A percentile compares a stretch with the other conserved stretches of the same genome.
These are phyloP conservation scores for Fomitiporia mediterranea DNA, from an alignment of 1,284 basidiomycete genomes.

Conservation along the genomic window DNA sequence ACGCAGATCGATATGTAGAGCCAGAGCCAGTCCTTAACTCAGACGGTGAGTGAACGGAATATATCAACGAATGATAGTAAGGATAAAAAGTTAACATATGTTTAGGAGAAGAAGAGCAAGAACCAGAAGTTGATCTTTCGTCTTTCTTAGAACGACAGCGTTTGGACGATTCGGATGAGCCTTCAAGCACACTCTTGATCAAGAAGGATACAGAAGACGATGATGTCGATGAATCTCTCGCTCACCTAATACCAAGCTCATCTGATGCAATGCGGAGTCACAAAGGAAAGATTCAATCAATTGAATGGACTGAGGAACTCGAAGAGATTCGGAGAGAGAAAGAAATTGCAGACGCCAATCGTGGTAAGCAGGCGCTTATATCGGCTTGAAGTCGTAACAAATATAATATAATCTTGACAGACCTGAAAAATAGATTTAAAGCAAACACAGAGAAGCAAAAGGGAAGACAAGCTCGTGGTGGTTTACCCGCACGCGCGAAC, in stretches of 20 bases:
- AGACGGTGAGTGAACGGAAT: constrained; percentile 49
- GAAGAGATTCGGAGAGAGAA: constrained; percentile 66
- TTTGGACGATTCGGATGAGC: constrained; percentile 37
- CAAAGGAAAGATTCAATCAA: constrained; percentile 59
- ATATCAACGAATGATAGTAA: background rate
- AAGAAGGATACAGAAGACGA: constrained; percentile 40
- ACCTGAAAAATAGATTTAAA: constrained; percentile 63
- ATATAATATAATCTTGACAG: constrained; percentile 33
- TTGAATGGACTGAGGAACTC: constrained; percentile 62
- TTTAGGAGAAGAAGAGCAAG: constrained; percentile 59
- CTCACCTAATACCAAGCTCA: constrained; percentile 39
- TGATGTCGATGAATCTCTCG: constrained; percentile 58
- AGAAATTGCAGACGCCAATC: constrained; percentile 61
- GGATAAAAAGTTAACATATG: background rate
- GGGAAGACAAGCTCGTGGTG: background rate
- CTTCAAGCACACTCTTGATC: constrained; percentile 26
- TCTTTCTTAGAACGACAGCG: constrained; percentile 59
- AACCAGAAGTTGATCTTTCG: constrained; percentile 70
- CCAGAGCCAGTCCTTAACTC: constrained; percentile 59
- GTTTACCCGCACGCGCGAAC: background rate
- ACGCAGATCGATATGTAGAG: constrained; percentile 68
- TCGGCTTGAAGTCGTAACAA: background rate
- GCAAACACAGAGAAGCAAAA: constrained; percentile 49
- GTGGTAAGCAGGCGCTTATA: constrained; percentile 43
- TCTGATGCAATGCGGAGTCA: constrained; percentile 21